phyloP scores from a whole-genome alignment of 1,284 basidiomycete species.

The Sporisorium scitamineum region DNA sequence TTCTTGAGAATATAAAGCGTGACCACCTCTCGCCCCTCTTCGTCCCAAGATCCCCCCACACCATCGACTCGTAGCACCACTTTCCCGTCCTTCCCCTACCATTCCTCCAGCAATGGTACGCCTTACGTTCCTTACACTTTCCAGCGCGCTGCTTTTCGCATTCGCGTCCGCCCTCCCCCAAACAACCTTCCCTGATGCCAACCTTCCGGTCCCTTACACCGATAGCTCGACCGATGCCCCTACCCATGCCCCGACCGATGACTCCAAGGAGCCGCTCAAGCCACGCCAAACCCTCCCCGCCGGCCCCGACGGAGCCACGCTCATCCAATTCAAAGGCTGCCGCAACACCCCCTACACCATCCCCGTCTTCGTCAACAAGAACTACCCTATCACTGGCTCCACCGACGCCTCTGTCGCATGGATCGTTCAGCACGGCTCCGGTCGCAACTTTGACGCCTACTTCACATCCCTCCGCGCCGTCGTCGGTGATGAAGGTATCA shows the following conservation, averaged over 20 bases:
- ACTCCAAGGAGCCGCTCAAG: no score
- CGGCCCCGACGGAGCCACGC: constrained; percentile 23
- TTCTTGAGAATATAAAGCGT: neutral
- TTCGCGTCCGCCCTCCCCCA: constrained; percentile 5
- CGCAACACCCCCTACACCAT: constrained; percentile 9
- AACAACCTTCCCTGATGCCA: neutral
- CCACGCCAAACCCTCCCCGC: constrained; percentile 3
- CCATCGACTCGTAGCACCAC: neutral
- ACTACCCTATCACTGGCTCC: constrained; percentile 27
- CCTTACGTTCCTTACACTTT: constrained; percentile 7
- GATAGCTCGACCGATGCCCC: neutral
- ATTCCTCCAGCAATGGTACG: constrained; percentile 11
- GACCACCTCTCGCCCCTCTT: neutral
- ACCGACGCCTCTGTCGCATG: constrained; percentile 28
- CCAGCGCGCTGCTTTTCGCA: constrained; percentile 19
- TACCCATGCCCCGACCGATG: neutral
- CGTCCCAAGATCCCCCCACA: neutral
- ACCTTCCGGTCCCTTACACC: neutral
- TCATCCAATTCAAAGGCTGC: constrained; percentile 36
- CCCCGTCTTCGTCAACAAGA: constrained; percentile 51
- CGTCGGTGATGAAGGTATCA: constrained; percentile 33
- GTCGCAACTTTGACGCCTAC: constrained; percentile 46
- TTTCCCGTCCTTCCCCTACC: neutral
- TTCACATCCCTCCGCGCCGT: constrained; percentile 43
- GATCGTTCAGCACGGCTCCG: constrained; percentile 51